Conservation (phyloP, 306 rosid genomes). For the Datisca glomerata region DNA sequence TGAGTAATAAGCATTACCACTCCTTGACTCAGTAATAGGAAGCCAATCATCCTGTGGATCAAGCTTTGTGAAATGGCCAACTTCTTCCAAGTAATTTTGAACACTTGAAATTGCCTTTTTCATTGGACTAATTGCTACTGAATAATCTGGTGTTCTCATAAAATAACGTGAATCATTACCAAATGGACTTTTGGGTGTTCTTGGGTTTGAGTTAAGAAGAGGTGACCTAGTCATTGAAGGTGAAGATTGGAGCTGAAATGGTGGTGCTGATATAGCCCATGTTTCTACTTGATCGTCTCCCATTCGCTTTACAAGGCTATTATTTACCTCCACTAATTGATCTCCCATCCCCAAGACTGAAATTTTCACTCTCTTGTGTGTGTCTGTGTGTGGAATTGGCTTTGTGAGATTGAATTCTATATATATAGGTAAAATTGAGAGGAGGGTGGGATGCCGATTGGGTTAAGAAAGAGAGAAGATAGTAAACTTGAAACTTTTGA, state of each 20-base stretch:
- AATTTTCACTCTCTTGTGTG: no score
- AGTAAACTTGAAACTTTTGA: no score
- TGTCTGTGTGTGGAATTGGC: no score
- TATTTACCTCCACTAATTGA: no score
- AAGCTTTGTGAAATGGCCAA: slow-evolving; percentile 21
- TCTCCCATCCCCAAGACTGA: no score
- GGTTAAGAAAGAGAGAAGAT: no score
- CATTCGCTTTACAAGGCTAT: no score
- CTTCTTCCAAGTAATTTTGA: slow-evolving; percentile 1
- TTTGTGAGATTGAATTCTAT: no score
- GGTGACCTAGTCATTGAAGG: background rate
- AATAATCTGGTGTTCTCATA: background rate
- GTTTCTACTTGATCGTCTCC: no score
- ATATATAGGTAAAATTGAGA: no score
- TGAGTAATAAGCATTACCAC: slow-evolving; percentile 44
- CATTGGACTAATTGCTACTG: slow-evolving; percentile 2
- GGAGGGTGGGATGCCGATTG: no score
- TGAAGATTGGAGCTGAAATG: background rate
- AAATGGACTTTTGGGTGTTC: background rate
- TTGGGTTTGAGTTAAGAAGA: background rate
- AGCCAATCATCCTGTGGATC: slow-evolving; percentile 65
- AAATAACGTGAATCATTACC: background rate
- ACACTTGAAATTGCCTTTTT: background rate
- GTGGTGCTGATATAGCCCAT: slow-evolving; percentile 2
- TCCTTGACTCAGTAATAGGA: slow-evolving; percentile 56